phyloP scores from a whole-genome alignment of 306 rosid genomes.

The Quercus variabilis region DNA sequence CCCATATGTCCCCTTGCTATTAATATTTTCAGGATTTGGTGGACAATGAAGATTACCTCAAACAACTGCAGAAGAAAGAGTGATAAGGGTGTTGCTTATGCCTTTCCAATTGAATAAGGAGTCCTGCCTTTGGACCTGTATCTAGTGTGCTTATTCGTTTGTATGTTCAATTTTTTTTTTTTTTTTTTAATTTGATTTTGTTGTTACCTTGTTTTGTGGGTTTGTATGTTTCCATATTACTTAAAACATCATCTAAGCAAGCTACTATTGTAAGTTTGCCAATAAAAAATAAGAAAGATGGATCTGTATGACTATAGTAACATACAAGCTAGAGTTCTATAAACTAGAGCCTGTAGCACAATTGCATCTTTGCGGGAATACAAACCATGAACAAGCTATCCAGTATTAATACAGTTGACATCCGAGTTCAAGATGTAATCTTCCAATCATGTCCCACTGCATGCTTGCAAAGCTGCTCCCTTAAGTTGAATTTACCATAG shows the following conservation, averaged over 20 bases:
- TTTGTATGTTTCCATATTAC: neutral
- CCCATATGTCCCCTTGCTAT: slow-evolving; percentile 8
- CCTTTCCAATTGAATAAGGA: neutral
- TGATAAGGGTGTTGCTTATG: neutral
- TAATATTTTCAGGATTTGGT: slow-evolving; percentile 63
- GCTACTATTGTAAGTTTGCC: neutral
- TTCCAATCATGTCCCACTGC: neutral
- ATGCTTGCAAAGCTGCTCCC: neutral
- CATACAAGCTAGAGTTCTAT: neutral
- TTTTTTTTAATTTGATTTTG: no score
- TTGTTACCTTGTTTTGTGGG: neutral
- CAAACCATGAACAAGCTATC: neutral
- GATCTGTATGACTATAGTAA: neutral
- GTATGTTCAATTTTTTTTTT: neutral
- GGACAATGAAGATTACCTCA: slow-evolving; percentile 79
- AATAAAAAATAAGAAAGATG: neutral
- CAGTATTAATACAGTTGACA: neutral
- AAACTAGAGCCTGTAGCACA: no score
- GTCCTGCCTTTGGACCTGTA: neutral
- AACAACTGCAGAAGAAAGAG: slow-evolving; percentile 54
- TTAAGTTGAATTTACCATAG: neutral
- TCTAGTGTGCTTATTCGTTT: neutral
- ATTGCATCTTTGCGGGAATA: neutral
- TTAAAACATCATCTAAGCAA: neutral
- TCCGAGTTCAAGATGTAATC: neutral